phyloP scores from a whole-genome alignment of 2,329 filamentous ascomycete genomes.

The Fusarium armeniacum region DNA sequence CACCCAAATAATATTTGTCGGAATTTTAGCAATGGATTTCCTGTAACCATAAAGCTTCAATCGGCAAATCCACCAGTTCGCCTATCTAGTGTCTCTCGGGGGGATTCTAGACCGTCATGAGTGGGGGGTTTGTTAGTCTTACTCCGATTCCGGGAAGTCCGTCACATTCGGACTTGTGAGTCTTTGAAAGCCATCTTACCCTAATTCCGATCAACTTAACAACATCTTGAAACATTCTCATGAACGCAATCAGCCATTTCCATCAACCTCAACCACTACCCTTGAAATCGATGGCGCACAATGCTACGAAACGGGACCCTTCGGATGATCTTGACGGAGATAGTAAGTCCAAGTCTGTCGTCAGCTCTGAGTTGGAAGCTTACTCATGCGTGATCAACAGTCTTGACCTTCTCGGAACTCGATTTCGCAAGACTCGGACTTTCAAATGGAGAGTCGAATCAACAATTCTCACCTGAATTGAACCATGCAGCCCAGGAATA shows the following conservation, averaged over 20 bases:
- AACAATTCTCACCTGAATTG: neutral
- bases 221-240: neutral
- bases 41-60: neutral
- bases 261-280: neutral
- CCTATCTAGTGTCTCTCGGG: neutral
- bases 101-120: constrained; percentile 1
- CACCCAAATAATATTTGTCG: neutral
- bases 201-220: neutral
- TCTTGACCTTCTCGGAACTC: constrained; percentile 38
- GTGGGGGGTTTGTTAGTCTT: constrained; percentile 14
- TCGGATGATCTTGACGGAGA: constrained; percentile 32
- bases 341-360: constrained; percentile 21
- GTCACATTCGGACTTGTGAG: constrained; percentile 4
- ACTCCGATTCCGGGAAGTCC: constrained; percentile 38
- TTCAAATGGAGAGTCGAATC: neutral
- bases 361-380: neutral
- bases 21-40: neutral
- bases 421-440: constrained; percentile 38
- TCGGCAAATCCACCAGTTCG: neutral
- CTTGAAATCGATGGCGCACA: neutral
- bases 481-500: neutral
- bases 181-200: constrained; percentile 13
- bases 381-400: constrained; percentile 20
- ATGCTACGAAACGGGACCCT: neutral
- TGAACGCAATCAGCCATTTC: too few relatives aligned